These are phyloP conservation scores for Kingdonia uniflora DNA, from an alignment of 164 flowering plant genomes.

Conservation along the genomic window DNA sequence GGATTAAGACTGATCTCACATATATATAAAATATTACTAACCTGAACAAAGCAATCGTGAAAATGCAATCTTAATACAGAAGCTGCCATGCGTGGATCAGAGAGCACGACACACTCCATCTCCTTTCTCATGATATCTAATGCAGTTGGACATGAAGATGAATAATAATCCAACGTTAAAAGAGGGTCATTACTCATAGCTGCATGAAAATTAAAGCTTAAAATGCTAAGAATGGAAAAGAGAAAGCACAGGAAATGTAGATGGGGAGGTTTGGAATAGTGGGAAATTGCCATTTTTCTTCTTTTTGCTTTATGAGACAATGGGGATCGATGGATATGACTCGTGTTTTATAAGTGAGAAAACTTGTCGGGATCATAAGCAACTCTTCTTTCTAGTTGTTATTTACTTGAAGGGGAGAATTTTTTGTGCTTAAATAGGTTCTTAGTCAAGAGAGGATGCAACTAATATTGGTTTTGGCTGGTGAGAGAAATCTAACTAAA, in stretches of 20 bases:
- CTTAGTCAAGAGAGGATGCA: conserved; percentile 80
- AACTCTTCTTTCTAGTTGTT: neutral
- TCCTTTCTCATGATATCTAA: conserved; percentile 50
- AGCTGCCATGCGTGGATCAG: conserved; percentile 80
- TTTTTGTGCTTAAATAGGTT: conserved; percentile 10
- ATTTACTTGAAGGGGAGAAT: conserved; percentile 9
- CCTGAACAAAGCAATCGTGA: conserved; percentile 97
- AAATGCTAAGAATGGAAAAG: conserved; percentile 13
- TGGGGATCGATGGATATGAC: neutral
- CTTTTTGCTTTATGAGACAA: neutral
- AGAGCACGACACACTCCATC: conserved; percentile 72
- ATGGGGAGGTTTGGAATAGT: conserved; percentile 5
- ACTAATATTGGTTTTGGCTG: conserved; percentile 47
- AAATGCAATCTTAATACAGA: conserved; percentile 63
- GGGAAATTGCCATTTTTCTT: conserved; percentile 14
- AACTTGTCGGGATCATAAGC: neutral
- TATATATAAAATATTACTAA: conserved; percentile 10
- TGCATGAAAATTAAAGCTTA: conserved; percentile 12
- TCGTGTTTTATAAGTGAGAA: neutral
- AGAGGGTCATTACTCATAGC: conserved; percentile 45
- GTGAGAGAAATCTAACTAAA: conserved; percentile 28
- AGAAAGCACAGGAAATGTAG: conserved; percentile 10
- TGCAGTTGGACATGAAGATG: conserved; percentile 49
- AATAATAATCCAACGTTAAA: conserved; percentile 66
- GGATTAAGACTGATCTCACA: too few relatives aligned